Conservation (phyloP, 73 alveolate species). For the Chromera velia region DNA sequence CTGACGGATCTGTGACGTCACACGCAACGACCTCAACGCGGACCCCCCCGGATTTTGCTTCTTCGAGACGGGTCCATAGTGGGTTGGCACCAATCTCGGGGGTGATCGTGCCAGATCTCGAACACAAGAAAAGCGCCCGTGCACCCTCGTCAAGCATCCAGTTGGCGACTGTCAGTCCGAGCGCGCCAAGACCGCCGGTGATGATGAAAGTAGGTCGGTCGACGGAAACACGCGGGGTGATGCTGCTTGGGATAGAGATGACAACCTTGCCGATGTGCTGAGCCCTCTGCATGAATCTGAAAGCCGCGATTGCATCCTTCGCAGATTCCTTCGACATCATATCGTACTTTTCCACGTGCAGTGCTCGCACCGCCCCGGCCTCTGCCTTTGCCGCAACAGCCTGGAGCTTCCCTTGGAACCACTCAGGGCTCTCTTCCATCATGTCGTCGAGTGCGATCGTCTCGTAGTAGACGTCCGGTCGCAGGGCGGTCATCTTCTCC, state of each 20-base stretch:
- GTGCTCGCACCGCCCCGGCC: neutral
- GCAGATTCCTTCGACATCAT: neutral
- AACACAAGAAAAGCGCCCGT: conserved; percentile 8
- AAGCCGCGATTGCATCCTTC: conserved; percentile 18
- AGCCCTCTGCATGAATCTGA: conserved; percentile 39
- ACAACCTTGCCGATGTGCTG: conserved; percentile 41
- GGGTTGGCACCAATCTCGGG: neutral
- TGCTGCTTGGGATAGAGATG: neutral
- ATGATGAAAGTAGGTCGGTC: neutral
- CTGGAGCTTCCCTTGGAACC: neutral
- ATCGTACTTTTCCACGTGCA: conserved; percentile 6
- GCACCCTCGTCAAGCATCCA: conserved; percentile 19
- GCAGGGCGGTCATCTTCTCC: neutral
- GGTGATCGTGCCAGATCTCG: conserved; percentile 29
- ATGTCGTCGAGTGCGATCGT: conserved; percentile 22
- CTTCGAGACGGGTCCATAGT: no score
- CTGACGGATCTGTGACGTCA: neutral
- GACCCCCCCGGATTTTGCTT: neutral
- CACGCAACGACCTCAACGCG: neutral
- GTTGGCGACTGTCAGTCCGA: neutral
- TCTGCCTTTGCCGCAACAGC: neutral
- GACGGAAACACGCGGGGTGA: no score
- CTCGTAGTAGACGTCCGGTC: conserved; percentile 29
- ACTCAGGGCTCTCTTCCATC: neutral
- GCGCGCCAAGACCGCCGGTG: conserved; percentile 6